These are phyloP conservation scores for Sherardia arvensis DNA, from an alignment of 257 asterid genomes.

Conservation along the genomic window DNA sequence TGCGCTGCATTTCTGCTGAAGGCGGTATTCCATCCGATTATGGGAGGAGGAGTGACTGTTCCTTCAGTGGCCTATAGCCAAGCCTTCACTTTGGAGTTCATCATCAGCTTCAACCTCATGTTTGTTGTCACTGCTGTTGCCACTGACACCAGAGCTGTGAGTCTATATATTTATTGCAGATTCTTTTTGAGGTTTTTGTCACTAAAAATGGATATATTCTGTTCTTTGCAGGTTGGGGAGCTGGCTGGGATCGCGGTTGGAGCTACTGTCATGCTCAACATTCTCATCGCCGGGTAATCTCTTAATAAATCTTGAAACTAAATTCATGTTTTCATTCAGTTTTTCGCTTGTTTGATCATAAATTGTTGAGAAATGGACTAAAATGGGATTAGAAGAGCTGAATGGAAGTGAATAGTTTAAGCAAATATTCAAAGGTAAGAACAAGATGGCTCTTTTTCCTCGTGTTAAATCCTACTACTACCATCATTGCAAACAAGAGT, in stretches of 20 bases:
- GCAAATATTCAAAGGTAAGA: not conserved
- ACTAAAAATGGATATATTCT: not conserved
- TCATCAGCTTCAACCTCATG: constrained; percentile 79
- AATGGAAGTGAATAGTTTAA: not conserved
- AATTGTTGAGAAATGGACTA: not conserved
- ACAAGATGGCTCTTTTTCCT: not conserved
- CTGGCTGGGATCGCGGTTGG: constrained; percentile 86
- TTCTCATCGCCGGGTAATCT: constrained; percentile 70
- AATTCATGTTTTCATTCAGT: not conserved
- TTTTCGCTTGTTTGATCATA: not conserved
- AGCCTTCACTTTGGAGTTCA: constrained; percentile 76
- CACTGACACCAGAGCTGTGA: constrained; percentile 90
- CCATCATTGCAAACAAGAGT: not conserved
- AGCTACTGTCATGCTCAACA: constrained; percentile 83
- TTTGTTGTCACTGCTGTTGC: constrained; percentile 88
- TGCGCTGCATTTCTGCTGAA: constrained; percentile 54
- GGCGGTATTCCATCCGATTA: constrained; percentile 48
- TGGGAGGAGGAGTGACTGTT: constrained; percentile 85
- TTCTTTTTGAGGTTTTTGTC: not conserved
- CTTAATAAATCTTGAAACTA: not conserved
- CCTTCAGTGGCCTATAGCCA: constrained; percentile 43
- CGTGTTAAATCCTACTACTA: not conserved
- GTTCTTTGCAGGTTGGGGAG: constrained; percentile 60
- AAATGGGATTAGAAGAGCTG: no score
- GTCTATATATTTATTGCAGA: constrained; percentile 12